These are phyloP conservation scores for Prinsepia uniflora DNA, from an alignment of 306 rosid genomes.

Conservation along the genomic window DNA sequence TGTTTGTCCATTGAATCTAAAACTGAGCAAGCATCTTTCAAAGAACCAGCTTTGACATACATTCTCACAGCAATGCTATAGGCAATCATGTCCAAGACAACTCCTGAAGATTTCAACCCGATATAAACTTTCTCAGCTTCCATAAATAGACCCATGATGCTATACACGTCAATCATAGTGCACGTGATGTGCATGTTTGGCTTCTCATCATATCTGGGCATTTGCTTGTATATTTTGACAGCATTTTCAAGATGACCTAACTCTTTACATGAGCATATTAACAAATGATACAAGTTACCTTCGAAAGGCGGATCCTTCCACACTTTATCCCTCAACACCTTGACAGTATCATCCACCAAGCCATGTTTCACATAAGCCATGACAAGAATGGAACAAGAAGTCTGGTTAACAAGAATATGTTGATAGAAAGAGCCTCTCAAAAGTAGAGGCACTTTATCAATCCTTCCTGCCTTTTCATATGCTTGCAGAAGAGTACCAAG, in stretches of 20 bases:
- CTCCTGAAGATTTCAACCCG: slow-evolving; percentile 51
- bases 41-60: slow-evolving; percentile 72
- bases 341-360: slow-evolving; percentile 63
- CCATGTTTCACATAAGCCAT: slow-evolving; percentile 77
- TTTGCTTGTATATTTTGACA: slow-evolving; percentile 48
- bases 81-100: slow-evolving; percentile 70
- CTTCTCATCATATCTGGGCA: slow-evolving; percentile 39
- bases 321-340: slow-evolving; percentile 55
- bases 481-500: slow-evolving; percentile 64
- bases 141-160: slow-evolving; percentile 50
- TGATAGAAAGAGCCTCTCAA: slow-evolving; percentile 55
- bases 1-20: slow-evolving; percentile 58
- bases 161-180: slow-evolving; percentile 82
- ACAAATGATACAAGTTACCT: slow-evolving; percentile 75
- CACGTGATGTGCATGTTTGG: slow-evolving; percentile 73
- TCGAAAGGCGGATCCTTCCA: slow-evolving; percentile 71
- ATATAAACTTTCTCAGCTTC: slow-evolving; percentile 66
- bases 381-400: slow-evolving; percentile 72
- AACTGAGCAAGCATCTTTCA: slow-evolving; percentile 77
- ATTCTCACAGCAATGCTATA: slow-evolving; percentile 50
- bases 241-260: slow-evolving; percentile 64
- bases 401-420: slow-evolving; percentile 65
- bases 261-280: slow-evolving; percentile 87
- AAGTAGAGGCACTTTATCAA: slow-evolving; percentile 56
- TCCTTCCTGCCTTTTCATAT: slow-evolving; percentile 65